Base-by-base conservation (phyloP, 2,329 filamentous ascomycete species). In the Stachybotrys echinatus region DNA sequence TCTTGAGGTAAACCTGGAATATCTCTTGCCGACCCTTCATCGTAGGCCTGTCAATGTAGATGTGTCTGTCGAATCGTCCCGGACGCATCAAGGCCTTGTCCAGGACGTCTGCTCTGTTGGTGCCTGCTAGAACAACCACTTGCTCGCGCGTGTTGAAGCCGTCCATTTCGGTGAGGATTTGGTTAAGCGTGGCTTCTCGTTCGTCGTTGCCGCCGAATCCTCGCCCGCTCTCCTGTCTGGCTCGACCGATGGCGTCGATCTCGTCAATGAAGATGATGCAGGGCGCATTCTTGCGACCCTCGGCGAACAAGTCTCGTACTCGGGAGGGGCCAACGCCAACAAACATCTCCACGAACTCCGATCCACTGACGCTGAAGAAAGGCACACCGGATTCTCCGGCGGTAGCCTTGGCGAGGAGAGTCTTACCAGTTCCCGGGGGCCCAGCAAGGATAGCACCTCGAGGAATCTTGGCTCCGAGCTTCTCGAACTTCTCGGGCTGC, bases 261-360 rank as follows among this genome's bases (percentile, higher is more conserved):
- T 99, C 94, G 65, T 99, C 94, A 58, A 99, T 97, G 76, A 99
- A 99, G 70, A 99, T 95, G 70, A 99, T 99, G 73, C 94, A 99
- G 4, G 94, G 94, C 0, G 94, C 89, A 70, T 89, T 95, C 77
- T 97, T 97, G 51, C 94, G 84, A 18, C 94, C 94, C 60, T 89
- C 96, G 50, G 90, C 85, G 63, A 99, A 99, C 48, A 99, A 75
- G 69, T 99, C 94, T 61, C 94, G 85, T 47, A 99, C 94, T 70
- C 94, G 84, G 23, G 92, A 97, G 19, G 94, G 89, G 70, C 94
- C 94, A 52, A 99, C 94, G 82, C 94, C 94, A 47, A 99, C 94
- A 66, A 99, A 99, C 92, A 99, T 99, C 73, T 99, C 94, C 27
- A 99, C 92, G 65, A 99, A 99, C 68, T 99, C 94, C 45, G 94